Base-by-base conservation (phyloP, 1,139 yeast species). In the Zhuliangozyma parablackwelliae region DNA sequence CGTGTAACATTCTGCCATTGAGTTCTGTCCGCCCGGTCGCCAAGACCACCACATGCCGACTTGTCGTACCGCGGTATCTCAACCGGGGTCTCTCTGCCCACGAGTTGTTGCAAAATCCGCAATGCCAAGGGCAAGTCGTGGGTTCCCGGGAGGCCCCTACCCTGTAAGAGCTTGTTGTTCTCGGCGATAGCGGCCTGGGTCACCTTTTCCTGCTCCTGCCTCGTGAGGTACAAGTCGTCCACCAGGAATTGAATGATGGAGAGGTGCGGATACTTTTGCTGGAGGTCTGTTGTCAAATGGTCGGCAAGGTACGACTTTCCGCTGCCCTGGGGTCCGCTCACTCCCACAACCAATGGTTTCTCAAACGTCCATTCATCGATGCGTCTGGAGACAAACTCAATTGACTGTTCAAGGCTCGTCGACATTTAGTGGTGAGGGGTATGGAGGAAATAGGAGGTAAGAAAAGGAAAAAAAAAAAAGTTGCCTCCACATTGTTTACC, bases 81-180 rank as follows among this genome's bases (percentile, higher is more conserved):
- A 6, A 76, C 55, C 2, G 63, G 57, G 4, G 43, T 26, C 33
- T 26, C 47, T 28, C 45, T 37, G 10, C 42, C 30, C 24, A 40
- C 37, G 26, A 61, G 43, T 27, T 44, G 42, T 12, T 42, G 39
- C 32, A 63, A 49, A n/a, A 56, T 53, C 10, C 44, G 34, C 9
- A 34, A 20, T 7, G 48, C 41, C 23, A 52, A 35, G 9, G 31
- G 50, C 29, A 85, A 50, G 53, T 92, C 97, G 55, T 92, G 98
- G 0, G 98, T 90, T 0, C 97, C 97, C 0, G 97, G 97, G 25
- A 87, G 68, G 0, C 98, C 98, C 31, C 97, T 64, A 3, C 96
- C 96, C 45, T 72, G 76, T 23, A 86, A 54, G 36, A 88, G 61
- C 27, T 60, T 57, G 54, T 89, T 89, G 5, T 63, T 70, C 7